Evolutionary conservation across 2,329 filamentous ascomycete species (phyloP).

Genomic region (Cercospora sesami): DNA sequence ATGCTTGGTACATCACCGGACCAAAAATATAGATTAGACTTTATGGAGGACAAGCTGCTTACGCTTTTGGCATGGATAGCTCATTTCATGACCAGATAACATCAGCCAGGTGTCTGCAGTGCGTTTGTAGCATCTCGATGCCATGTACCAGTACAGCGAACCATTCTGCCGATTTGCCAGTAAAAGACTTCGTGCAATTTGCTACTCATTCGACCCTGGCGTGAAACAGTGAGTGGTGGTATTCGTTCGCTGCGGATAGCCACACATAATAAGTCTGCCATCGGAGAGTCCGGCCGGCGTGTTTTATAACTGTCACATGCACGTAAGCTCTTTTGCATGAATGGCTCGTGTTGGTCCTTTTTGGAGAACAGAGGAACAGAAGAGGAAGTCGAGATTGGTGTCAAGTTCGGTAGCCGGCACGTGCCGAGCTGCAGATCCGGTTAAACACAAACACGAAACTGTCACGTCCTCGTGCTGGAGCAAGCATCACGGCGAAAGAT

Average conservation of each 20-base stretch:
- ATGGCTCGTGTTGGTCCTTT: background rate
- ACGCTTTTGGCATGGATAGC: background rate
- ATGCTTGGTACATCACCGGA: conserved; percentile 8
- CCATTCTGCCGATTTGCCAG: background rate
- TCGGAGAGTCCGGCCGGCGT: background rate
- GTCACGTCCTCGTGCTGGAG: background rate
- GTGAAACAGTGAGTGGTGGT: background rate
- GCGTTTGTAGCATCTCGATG: background rate
- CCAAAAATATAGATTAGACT: conserved; percentile 4
- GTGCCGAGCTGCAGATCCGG: conserved; percentile 2
- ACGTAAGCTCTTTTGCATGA: background rate
- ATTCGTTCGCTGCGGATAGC: background rate
- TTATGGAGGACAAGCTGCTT: conserved; percentile 12
- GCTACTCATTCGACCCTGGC: background rate
- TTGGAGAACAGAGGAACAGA: background rate
- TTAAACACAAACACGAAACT: conserved; percentile 7
- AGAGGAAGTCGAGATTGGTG: background rate
- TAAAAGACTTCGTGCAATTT: background rate
- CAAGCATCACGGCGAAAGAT: background rate
- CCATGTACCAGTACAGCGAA: background rate
- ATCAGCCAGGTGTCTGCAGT: conserved; percentile 7
- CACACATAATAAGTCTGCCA: background rate
- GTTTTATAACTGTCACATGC: background rate
- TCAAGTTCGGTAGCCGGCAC: background rate
- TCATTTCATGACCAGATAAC: conserved; percentile 5